Percentiles rank a stretch among this genome's conserved stretches.
phyloP scores from a whole-genome alignment of 2,329 filamentous ascomycete genomes.

The Nothophoma quercina region DNA sequence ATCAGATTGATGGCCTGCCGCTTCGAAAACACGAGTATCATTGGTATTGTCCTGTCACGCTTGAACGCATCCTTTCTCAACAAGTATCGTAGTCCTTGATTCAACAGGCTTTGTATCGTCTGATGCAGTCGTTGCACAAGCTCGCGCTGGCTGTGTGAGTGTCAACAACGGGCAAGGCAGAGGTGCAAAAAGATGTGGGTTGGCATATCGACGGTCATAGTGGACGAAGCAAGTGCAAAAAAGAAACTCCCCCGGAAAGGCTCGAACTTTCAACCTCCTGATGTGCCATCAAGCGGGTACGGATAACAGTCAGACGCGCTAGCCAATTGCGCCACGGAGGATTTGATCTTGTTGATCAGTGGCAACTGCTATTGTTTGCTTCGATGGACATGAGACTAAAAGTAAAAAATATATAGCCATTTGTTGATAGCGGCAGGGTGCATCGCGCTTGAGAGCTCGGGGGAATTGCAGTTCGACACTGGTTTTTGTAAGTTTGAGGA shows the following conservation, averaged over 20 bases:
- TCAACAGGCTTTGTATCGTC: too few relatives aligned
- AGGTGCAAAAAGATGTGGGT: not conserved
- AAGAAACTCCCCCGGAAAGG: constrained; percentile 40
- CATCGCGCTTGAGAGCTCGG: not conserved
- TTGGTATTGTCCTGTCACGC: too few relatives aligned
- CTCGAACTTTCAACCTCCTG: constrained; percentile 46
- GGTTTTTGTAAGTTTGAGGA: not conserved
- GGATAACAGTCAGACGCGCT: constrained; percentile 68
- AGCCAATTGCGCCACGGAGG: constrained; percentile 61
- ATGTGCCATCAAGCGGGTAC: constrained; percentile 27
- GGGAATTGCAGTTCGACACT: not conserved
- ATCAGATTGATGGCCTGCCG: too few relatives aligned
- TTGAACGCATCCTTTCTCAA: too few relatives aligned
- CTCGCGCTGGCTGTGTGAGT: too few relatives aligned
- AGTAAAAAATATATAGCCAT: not conserved
- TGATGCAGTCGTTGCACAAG: too few relatives aligned
- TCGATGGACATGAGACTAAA: constrained; percentile 14
- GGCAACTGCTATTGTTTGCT: constrained; percentile 24
- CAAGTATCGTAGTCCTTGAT: too few relatives aligned
- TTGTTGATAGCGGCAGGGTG: not conserved
- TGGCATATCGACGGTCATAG: too few relatives aligned
- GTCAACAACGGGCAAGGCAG: not conserved
- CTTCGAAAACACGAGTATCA: too few relatives aligned
- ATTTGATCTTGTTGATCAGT: constrained; percentile 29
- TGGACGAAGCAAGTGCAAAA: constrained; percentile 6